Conservation (phyloP, 2,329 filamentous ascomycete species). For the Aspergillus novoparasiticus region DNA sequence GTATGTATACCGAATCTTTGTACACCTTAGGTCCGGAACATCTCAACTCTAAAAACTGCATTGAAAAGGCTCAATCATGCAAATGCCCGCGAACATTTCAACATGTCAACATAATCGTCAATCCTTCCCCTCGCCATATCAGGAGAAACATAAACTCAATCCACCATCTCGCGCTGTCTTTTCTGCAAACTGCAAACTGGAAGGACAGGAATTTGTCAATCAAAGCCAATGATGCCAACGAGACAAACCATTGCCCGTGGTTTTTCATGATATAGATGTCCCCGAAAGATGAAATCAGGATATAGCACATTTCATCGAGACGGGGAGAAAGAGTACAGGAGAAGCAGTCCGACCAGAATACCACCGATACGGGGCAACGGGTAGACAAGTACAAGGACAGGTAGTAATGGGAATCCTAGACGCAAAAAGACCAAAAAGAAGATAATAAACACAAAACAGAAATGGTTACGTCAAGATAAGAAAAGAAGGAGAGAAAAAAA, state of each 20-base stretch:
- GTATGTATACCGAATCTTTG: background rate
- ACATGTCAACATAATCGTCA: background rate
- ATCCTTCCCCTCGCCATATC: background rate
- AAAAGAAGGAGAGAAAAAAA: slow-evolving; percentile 7
- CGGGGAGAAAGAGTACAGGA: background rate
- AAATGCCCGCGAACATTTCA: background rate
- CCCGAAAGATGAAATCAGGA: background rate
- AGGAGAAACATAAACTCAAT: background rate
- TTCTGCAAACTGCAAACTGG: background rate
- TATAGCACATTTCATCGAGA: background rate
- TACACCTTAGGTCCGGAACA: background rate
- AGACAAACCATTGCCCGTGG: background rate
- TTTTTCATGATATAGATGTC: background rate
- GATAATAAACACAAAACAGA: slow-evolving; percentile 9
- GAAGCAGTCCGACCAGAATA: background rate
- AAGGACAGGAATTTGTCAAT: background rate
- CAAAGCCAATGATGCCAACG: background rate
- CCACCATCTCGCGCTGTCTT: background rate
- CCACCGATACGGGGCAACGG: background rate
- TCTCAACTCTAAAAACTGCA: background rate
- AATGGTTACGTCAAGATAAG: slow-evolving; percentile 7
- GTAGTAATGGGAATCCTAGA: slow-evolving; percentile 20
- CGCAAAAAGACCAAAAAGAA: slow-evolving; percentile 5
- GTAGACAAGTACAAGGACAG: slow-evolving; percentile 1
- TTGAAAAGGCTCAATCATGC: background rate